Evolutionary conservation across 2,329 filamentous ascomycete genomes (phyloP), one percentile per base, ranked within the genome.

Genomic region (Colletotrichum australisinense): DNA sequence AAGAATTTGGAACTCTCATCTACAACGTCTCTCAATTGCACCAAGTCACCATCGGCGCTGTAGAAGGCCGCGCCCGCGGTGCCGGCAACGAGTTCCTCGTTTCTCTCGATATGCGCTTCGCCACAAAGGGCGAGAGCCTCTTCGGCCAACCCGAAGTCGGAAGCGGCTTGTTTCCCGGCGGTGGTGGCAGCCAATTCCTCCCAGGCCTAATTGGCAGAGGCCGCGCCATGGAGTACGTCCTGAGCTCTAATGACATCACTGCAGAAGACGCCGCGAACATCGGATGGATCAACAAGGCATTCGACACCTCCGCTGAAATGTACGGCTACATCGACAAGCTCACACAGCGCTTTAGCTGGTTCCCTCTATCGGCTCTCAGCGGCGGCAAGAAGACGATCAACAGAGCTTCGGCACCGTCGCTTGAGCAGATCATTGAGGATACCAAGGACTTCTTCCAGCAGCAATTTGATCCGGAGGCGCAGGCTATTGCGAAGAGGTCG

Each of bases 61-160:
- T 53, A 0, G 60, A 63, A 22, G 60, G 60, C 26, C 26, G 60
- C 6, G 60, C 60, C 9, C 42, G 60, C 9, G 60, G 60, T 9
- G 60, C 60, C 4, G 60, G 60, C 8, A 52, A 49, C 8, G 60
- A 63, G 7, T 22, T 53, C 26, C 38, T 64, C 19, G 26, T 53
- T 3, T 53, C 62, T 8, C 46, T 64, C 19, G 46, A 64, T n/a
- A 53, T 64, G 62, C 62, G 62, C 16, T 64, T 64, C 19, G 62
- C 62, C 9, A 52, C 60, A 19, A 53, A 49, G 28, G 26, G 19
- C 5, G 62, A 64, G 19, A 64, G 26, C 7, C 16, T 64, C 2
- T 32, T 64, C 26, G 62, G 62, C 4, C 38, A 49, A 11, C 42
- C 42, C 8, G 46, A 64, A 22, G 62, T 53, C 26, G 42, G 38